Evolutionary conservation across 2,329 filamentous ascomycete genomes (phyloP), one percentile per base, ranked within the genome.

Genomic region (Moelleriella libera): DNA sequence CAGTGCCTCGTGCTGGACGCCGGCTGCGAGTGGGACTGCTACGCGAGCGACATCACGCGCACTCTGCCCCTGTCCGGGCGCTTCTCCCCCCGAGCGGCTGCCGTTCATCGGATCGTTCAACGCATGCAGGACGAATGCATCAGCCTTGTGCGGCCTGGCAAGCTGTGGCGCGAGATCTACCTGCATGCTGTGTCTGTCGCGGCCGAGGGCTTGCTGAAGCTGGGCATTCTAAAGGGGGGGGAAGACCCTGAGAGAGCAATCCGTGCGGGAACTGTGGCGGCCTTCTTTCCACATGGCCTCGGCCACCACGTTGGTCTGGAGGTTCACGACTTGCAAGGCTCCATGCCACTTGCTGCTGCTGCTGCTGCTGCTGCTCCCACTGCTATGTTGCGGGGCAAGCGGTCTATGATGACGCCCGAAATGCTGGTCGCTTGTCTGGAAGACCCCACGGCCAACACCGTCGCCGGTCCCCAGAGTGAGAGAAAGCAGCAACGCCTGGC

Each of bases 31-130:
- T 94, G 81, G 65, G 68, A 80, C 45, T 82, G 84, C 55, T 97
- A 98, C 62, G 88, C 88, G 31, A 85, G 84, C 49, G 90, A 97
- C 63, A 80, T 97, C 30, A 97, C 92, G 0, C 79, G 90, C 39
- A 92, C 89, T 0, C 80, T 96, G 54, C 90, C 90, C 5, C 67
- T 96, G 28, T 76, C 74, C 11, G 85, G 85, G 5, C 49, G 51
- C 1, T 94, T 88, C 55, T 76, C 78, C 0, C 62, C 71, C 11
- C 83, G 90, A 60, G 82, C 82, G 1, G 74, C 75, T 44, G 75
- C 78, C 8, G 82, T 96, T 46, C 89, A 96, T 61, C 72, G 77
- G 43, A 71, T 92, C 30, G 89, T 95, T 4, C 71, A 84, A 54
- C 69, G 75, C 50, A 95, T 96, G 88, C 89, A 95, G 64, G 69